Evolutionary conservation across 176 grass and related monocot species (phyloP), one percentile per base, ranked within the genome.

Genomic region (Avena atlantica): DNA sequence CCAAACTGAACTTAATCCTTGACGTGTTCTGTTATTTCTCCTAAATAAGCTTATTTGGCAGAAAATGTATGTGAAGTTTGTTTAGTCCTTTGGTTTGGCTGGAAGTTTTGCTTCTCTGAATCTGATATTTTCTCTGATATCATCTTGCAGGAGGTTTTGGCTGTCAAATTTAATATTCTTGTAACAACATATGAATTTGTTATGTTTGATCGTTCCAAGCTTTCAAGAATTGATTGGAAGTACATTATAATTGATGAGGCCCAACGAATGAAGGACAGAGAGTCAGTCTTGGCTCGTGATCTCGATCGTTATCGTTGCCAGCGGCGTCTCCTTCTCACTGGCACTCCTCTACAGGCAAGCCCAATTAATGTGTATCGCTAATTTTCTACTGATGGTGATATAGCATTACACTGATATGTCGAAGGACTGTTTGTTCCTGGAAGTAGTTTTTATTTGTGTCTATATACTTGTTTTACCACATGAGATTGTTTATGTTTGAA

Each of bases 221-320:
- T 99, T 78, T 99, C 97, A 86, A 99, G 29, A 92, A 87, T 99
- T 89, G 97, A 96, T 70, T 99, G 97, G 97, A 99, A 93, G 78
- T 99, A 99, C 63, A 99, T 99, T 90, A 94, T 99, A 74, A 99
- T 99, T 80, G 97, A 99, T 17, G 97, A 99, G 90, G 97, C 97
- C 47, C 97, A 99, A 83, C 89, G 97, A 36, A 99, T 99, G 97
- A 99, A 99, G 72, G 94, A 99, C 71, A 94, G 97, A 68, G 94
- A 99, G 65, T 99, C 97, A 19, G 97, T 99, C 59, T 87, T 99
- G 81, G 97, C 97, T 4, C 94, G 97, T 76, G 97, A 97, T 88
- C 94, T 99, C 19, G 97, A 99, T 84, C 83, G 94, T 17, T 99
- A 99, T 80, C 94, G 94, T 76, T 99, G 97, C 80, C 97, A 99